A percentile compares a stretch with the other conserved stretches of the same genome.
Evolutionary conservation across 495 filamentous ascomycete genomes (phyloP).

Genomic region (Tuber borchii): DNA sequence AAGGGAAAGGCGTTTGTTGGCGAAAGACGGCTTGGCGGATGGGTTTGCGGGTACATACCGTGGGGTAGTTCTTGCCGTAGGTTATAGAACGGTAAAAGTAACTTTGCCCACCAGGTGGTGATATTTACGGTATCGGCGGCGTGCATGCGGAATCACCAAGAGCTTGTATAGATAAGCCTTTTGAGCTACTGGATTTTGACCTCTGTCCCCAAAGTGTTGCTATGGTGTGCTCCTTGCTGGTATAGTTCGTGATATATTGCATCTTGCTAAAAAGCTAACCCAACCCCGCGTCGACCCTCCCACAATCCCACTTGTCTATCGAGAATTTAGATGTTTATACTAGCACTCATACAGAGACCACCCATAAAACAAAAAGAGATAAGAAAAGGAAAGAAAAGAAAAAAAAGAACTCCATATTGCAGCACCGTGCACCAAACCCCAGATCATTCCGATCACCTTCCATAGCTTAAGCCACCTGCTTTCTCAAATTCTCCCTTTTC

Average conservation of each 20-base stretch:
- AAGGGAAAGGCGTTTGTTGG: not conserved
- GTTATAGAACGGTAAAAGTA: not conserved
- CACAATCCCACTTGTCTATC: not conserved
- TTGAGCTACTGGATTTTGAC: not conserved
- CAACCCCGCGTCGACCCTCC: not conserved
- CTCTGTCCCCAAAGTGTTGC: not conserved
- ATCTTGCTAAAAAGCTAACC: not conserved
- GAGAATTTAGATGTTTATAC: not conserved
- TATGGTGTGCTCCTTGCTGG: not conserved
- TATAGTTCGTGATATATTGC: not conserved
- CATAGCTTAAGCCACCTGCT: not conserved
- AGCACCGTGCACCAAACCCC: not conserved
- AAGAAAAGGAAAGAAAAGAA: not conserved
- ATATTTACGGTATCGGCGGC: not conserved
- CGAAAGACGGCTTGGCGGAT: no score
- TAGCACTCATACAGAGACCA: not conserved
- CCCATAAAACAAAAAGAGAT: not conserved
- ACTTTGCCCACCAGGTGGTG: not conserved
- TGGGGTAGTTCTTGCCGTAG: no score
- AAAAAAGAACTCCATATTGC: not conserved
- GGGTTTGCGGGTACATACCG: no score
- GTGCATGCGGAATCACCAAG: not conserved
- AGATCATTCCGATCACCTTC: not conserved
- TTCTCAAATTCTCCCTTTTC: conserved; percentile 42
- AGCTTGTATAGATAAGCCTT: not conserved